A percentile compares a stretch with the other conserved stretches of the same genome.
Evolutionary conservation across 306 rosid genomes (phyloP).

Genomic region (Medicago ruthenica): DNA sequence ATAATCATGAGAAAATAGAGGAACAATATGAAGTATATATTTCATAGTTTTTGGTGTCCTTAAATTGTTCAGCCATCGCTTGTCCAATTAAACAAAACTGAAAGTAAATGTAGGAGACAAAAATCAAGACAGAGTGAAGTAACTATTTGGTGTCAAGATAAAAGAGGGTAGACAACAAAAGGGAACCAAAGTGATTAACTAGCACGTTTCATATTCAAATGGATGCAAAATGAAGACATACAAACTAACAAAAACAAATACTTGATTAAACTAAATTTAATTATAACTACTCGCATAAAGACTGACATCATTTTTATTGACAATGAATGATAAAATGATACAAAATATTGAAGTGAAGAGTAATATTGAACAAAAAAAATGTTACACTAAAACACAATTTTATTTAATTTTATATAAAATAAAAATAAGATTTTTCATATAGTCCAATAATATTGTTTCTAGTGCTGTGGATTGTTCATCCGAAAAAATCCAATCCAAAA

Average conservation of each 20-base stretch:
- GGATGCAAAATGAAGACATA: not conserved
- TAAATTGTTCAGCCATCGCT: not conserved
- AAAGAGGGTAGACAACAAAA: not conserved
- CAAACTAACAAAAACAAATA: not conserved
- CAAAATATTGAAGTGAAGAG: no score
- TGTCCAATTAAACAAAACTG: constrained; percentile 4
- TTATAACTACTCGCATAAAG: not conserved
- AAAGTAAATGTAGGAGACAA: not conserved
- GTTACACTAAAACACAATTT: no score
- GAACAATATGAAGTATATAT: not conserved
- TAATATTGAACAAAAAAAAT: no score
- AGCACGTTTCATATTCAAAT: not conserved
- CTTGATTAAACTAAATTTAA: not conserved
- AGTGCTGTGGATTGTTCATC: no score
- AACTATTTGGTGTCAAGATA: not conserved
- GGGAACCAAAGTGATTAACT: not conserved
- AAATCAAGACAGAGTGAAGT: not conserved
- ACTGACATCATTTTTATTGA: no score
- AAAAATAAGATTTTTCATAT: no score
- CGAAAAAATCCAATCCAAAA: no score
- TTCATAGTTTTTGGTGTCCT: not conserved
- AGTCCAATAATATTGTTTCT: no score
- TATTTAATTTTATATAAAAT: no score
- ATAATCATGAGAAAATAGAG: constrained; percentile 5
- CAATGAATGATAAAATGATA: no score